Percentiles rank a stretch among this genome's conserved stretches.
Evolutionary conservation across 768 basidiomycete genomes (phyloP).

Genomic region (Brasilioporus rufonigricans): DNA sequence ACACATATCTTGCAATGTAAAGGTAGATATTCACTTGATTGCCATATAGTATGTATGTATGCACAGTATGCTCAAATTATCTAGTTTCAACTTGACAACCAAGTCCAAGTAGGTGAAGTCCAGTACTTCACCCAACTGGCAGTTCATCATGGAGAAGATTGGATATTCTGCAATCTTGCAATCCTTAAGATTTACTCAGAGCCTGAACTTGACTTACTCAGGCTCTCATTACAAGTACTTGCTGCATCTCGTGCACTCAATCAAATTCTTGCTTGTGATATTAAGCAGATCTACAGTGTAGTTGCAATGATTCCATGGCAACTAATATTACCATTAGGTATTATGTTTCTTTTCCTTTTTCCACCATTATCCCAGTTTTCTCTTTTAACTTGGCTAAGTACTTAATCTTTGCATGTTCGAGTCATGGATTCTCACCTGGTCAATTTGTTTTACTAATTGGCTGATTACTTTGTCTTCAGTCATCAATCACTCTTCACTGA

Average conservation of each 20-base stretch:
- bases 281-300: too few species aligned
- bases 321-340: not conserved
- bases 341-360: too few species aligned
- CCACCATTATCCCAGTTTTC: too few species aligned
- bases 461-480: too few species aligned
- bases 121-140: not conserved
- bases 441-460: too few species aligned
- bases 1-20: not conserved
- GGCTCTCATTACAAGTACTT: conserved; percentile 20
- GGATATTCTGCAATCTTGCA: not conserved
- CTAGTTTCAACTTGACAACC: not conserved
- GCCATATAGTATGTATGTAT: too few species aligned
- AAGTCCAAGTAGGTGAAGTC: not conserved
- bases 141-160: not conserved
- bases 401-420: too few species aligned
- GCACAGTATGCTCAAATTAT: not conserved
- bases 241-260: conserved; percentile 11
- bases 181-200: conserved; percentile 13
- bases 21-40: not conserved
- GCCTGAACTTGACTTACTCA: conserved; percentile 14
- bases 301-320: conserved; percentile 24
- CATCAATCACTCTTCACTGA: too few species aligned
- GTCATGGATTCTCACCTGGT: too few species aligned
- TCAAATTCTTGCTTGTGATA: not conserved
- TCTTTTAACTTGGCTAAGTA: too few species aligned